Evolutionary conservation across 2,329 filamentous ascomycete species (phyloP), one percentile per base, ranked within the genome.

Genomic region (Fusarium sp.): DNA sequence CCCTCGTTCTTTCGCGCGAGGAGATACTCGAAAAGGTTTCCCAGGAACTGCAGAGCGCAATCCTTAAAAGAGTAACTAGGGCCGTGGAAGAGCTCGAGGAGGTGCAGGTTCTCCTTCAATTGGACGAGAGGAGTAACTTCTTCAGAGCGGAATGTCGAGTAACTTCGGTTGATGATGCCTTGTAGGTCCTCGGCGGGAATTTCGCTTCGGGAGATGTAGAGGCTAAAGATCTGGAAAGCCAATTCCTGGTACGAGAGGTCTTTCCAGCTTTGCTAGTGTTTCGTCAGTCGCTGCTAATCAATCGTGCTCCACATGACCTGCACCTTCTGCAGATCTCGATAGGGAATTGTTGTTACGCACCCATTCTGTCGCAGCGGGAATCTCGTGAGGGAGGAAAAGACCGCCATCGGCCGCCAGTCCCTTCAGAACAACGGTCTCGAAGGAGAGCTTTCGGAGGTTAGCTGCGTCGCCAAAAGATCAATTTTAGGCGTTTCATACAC

Each of bases 61-160:
- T 98, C 95, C 82, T 98, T 97, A 84, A 98, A 98, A 44, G 95
- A 92, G 78, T 94, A 97, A 1, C 91, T 98, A 7, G 94, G 96
- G 2, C 96, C 96, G 78, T 98, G 95, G 85, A 98, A 99, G 42
- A 99, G 87, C 80, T 99, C 96, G 34, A 99, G 73, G 16, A 75
- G 84, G 77, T 97, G 89, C 41, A 97, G 84, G 77, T 95, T 91
- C 76, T 95, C 87, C 12, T 76, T 70, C 85, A 75, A 59, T 31
- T 69, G 64, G 8, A 75, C 73, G 16, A 75, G 81, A 0, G 96
- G 96, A 0, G 93, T 94, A 41, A 93, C 89, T 56, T 97, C 89
- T 41, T 89, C 82, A 34, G 88, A 85, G 87, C 79, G 91, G 84
- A 99, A 99, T 10, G 94, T 97, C 20, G 92, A 88, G 79, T 99